phyloP scores from a whole-genome alignment of 2,329 filamentous ascomycete genomes.

The Scedosporium aurantiacum region DNA sequence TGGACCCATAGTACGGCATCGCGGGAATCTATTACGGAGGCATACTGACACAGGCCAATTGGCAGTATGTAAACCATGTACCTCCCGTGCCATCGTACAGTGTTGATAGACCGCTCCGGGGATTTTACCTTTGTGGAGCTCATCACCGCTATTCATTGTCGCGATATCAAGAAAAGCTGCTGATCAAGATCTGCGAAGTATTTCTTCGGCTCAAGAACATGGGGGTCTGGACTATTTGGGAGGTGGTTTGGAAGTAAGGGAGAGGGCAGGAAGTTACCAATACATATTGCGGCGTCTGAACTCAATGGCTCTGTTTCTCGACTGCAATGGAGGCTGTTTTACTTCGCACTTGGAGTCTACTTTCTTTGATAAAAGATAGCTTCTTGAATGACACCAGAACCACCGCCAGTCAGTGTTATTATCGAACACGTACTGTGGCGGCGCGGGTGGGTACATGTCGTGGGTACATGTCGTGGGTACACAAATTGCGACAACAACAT shows the following conservation, averaged over 20 bases:
- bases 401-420: neutral
- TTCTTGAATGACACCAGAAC: neutral
- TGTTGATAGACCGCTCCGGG: neutral
- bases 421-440: neutral
- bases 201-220: too few species aligned
- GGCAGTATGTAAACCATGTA: neutral
- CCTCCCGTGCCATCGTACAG: neutral
- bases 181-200: too few species aligned
- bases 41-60: neutral
- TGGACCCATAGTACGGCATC: slow-evolving; percentile 6
- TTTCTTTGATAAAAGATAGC: too few species aligned
- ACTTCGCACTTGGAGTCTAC: too few species aligned
- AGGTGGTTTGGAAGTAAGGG: too few species aligned
- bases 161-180: too few species aligned
- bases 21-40: neutral
- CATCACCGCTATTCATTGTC: neutral
- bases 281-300: too few species aligned
- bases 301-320: too few species aligned
- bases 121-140: neutral
- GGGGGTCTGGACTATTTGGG: too few species aligned
- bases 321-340: too few species aligned
- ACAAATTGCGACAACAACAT: too few species aligned
- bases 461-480: neutral
- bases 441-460: neutral
- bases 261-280: too few species aligned